Conservation (phyloP, 23 red algal species). For the Agarophyton chilense region DNA sequence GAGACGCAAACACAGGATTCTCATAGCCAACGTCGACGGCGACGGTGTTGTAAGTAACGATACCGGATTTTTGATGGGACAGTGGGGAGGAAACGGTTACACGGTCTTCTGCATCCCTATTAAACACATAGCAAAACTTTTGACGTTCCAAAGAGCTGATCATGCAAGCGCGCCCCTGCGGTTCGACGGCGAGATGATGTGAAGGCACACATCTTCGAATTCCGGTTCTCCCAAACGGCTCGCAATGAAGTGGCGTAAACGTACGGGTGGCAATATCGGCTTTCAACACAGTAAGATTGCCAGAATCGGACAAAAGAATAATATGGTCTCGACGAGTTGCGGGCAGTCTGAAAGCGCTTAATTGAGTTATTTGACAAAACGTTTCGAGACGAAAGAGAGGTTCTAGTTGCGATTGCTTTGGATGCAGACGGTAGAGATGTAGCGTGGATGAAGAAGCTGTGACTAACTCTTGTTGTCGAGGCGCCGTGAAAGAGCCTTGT, state of each 20-base stretch:
- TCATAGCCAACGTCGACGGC: slow-evolving; percentile 87
- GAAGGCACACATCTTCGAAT: slow-evolving; percentile 77
- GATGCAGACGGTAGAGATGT: slow-evolving; percentile 49
- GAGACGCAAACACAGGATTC: slow-evolving; percentile 86
- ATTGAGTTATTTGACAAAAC: slow-evolving; percentile 58
- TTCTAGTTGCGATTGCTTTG: slow-evolving; percentile 33
- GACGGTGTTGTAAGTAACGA: slow-evolving; percentile 48
- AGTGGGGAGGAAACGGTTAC: slow-evolving; percentile 77
- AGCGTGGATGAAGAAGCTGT: slow-evolving; percentile 33
- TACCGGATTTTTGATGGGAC: slow-evolving; percentile 59
- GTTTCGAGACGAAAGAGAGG: slow-evolving; percentile 51
- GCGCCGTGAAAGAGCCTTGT: slow-evolving; percentile 74
- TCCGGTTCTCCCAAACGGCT: slow-evolving; percentile 82
- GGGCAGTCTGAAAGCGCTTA: slow-evolving; percentile 73
- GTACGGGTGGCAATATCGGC: slow-evolving; percentile 30
- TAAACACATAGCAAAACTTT: slow-evolving; percentile 88
- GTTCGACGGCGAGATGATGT: slow-evolving; percentile 71
- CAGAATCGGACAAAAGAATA: slow-evolving; percentile 65
- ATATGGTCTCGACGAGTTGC: slow-evolving; percentile 78
- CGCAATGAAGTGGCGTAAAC: slow-evolving; percentile 59
- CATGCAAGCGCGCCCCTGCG: slow-evolving; percentile 78
- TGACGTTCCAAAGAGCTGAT: slow-evolving; percentile 77
- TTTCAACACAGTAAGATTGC: slow-evolving; percentile 69
- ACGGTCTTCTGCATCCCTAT: slow-evolving; percentile 60
- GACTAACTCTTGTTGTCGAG: slow-evolving; percentile 77